A percentile compares a stretch with the other conserved stretches of the same genome.
phyloP scores from a whole-genome alignment of 2,329 filamentous ascomycete species.

The Lasiodiplodia hormozganensis region DNA sequence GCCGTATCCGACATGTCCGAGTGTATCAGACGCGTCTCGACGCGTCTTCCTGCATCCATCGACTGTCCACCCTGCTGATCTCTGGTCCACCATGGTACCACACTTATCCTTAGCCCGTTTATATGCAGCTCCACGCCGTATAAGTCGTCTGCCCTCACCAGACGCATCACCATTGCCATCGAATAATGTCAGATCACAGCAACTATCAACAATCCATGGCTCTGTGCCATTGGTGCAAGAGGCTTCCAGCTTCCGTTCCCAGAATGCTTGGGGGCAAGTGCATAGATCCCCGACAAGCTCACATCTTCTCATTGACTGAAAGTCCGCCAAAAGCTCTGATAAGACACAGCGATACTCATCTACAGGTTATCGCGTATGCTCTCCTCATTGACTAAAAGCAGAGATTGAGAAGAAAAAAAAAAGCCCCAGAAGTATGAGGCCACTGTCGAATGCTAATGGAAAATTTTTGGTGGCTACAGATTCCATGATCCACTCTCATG shows the following conservation, averaged over 20 bases:
- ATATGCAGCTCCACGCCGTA: neutral
- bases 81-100: conserved; percentile 19
- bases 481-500: neutral
- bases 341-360: neutral
- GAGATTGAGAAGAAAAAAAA: neutral
- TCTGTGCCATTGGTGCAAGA: neutral
- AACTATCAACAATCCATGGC: neutral
- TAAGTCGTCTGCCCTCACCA: neutral
- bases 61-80: conserved; percentile 16
- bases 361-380: neutral
- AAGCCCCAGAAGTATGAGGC: neutral
- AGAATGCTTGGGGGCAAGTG: neutral
- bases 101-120: neutral
- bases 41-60: conserved; percentile 16
- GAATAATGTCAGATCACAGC: neutral
- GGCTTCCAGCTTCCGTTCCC: neutral
- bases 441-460: neutral
- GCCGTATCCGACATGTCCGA: conserved; percentile 13
- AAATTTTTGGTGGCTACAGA: neutral
- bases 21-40: conserved; percentile 22
- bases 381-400: neutral
- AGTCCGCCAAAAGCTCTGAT: neutral
- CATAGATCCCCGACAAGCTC: neutral
- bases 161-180: conserved; percentile 3
- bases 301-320: neutral